A percentile compares a stretch with the other conserved stretches of the same genome.
phyloP scores from a whole-genome alignment of 1,284 basidiomycete species.

The Leccinum fallax region DNA sequence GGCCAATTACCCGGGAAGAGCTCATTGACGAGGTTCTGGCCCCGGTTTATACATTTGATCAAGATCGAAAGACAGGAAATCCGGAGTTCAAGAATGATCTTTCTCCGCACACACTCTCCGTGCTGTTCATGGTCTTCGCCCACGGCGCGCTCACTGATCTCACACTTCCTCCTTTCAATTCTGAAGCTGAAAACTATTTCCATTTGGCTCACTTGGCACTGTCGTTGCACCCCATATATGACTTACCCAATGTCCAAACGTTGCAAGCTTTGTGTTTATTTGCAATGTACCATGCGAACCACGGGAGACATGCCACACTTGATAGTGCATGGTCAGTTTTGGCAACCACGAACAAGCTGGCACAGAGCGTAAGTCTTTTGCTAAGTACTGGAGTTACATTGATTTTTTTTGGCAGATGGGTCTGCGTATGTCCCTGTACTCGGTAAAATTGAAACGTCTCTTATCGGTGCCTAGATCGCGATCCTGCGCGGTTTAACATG shows the following conservation, averaged over 20 bases:
- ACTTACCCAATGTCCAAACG: constrained; percentile 62
- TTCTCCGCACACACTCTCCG: constrained; percentile 57
- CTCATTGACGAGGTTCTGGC: constrained; percentile 63
- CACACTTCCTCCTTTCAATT: constrained; percentile 58
- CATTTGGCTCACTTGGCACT: constrained; percentile 58
- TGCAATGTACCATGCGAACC: constrained; percentile 56
- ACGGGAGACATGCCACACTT: constrained; percentile 52
- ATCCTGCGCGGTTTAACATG: constrained; percentile 60
- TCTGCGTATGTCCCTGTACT: constrained; percentile 42
- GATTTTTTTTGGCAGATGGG: constrained; percentile 45
- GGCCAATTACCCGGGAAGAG: constrained; percentile 64
- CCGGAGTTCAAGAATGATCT: constrained; percentile 32
- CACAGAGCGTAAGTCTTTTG: constrained; percentile 53
- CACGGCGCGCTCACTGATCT: constrained; percentile 64
- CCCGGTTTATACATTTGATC: constrained; percentile 58
- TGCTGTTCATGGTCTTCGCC: constrained; percentile 60
- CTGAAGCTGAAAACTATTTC: constrained; percentile 62
- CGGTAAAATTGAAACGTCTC: not conserved
- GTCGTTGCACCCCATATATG: constrained; percentile 60
- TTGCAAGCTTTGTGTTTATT: constrained; percentile 61
- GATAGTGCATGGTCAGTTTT: constrained; percentile 55
- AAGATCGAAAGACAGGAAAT: constrained; percentile 40
- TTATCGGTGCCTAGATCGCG: constrained; percentile 50
- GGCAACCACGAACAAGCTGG: constrained; percentile 54
- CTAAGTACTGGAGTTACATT: constrained; percentile 7